These are phyloP conservation scores for Aspergillus candidus DNA, from an alignment of 2,329 filamentous ascomycete species.

Conservation along the genomic window DNA sequence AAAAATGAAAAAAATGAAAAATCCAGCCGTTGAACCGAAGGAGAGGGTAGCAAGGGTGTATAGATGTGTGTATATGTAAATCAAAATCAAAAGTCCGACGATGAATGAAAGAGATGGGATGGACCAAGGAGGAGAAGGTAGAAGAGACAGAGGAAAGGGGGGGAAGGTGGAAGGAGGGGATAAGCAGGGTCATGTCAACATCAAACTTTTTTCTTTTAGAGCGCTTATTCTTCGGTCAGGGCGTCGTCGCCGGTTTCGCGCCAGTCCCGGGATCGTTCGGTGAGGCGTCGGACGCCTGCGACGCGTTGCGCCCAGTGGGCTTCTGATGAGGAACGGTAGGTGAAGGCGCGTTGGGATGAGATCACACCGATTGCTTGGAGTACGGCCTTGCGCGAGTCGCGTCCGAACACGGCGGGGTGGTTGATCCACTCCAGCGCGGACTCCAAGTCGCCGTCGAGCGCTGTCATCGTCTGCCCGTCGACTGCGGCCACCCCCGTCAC, in stretches of 20 bases:
- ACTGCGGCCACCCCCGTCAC: conserved; percentile 63
- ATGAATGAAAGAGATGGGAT: conserved; percentile 10
- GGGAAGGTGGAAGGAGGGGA: conserved; percentile 4
- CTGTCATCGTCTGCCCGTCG: conserved; percentile 71
- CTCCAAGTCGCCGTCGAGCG: conserved; percentile 86
- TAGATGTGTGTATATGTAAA: background rate
- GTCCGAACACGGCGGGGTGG: conserved; percentile 88
- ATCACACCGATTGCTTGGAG: conserved; percentile 96
- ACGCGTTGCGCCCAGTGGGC: conserved; percentile 82
- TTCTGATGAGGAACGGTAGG: conserved; percentile 85
- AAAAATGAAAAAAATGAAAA: conserved; percentile 10
- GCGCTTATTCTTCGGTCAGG: conserved; percentile 46
- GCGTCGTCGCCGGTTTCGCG: conserved; percentile 77
- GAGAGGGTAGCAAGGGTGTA: background rate
- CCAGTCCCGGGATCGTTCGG: conserved; percentile 84
- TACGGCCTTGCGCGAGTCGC: conserved; percentile 91
- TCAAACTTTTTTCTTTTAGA: background rate
- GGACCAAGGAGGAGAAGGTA: conserved; percentile 3
- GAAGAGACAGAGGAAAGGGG: conserved; percentile 6
- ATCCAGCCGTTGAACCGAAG: conserved; percentile 6
- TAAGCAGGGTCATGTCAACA: conserved; percentile 4
- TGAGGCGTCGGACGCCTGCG: conserved; percentile 70
- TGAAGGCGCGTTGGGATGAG: conserved; percentile 87
- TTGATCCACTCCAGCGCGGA: conserved; percentile 94
- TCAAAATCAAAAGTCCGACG: conserved; percentile 7